Evolutionary conservation across 345 rosid species (phyloP), one percentile per base, ranked within the genome.

Genomic region (Hirschfeldia incana): DNA sequence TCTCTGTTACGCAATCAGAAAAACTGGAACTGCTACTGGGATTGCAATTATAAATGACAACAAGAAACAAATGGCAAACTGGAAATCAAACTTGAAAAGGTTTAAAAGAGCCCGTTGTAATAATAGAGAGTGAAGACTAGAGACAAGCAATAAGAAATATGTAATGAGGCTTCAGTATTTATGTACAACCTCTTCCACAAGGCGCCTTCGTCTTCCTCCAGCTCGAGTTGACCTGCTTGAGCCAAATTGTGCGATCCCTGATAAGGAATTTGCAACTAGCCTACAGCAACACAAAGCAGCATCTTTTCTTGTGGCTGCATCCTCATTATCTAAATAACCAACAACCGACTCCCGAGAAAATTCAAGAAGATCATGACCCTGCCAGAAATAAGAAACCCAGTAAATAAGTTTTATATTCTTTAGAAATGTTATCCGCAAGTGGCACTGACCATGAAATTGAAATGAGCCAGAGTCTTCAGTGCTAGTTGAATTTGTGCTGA

Each of bases 211-310:
- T 84, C 86, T 95, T 70, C 93, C 91, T 59, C 96, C 97, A 36
- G 89, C 81, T 80, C 90, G 89, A 81, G 82, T 88, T 72, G 97
- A 87, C 83, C 97, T 87, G 73, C 85, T 82, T 70, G 97, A 80
- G 75, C 92, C 88, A 83, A 87, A 89, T 68, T 87, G 97, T 71
- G 90, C 12, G 11, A 75, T 42, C 67, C 87, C 86, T 71, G 91
- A 88, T 82, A 95, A 86, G 27, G 97, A 90, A 88, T 88, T 90
- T 76, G 94, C 93, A 76, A 91, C 89, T 79, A 95, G 82, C 72
- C 83, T 88, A 87, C 97, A 95, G 76, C 98, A 93, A 83, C 97
- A 95, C 67, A 95, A 82, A 64, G 99, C 94, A 34, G 98, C 97
- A 86, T 90, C 98, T 86, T 93, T 92, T 69, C 97, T 80, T 58